A percentile compares a stretch with the other conserved stretches of the same genome.
These are phyloP conservation scores for Chalciporus chontae DNA, from an alignment of 768 basidiomycete species.

Conservation along the genomic window DNA sequence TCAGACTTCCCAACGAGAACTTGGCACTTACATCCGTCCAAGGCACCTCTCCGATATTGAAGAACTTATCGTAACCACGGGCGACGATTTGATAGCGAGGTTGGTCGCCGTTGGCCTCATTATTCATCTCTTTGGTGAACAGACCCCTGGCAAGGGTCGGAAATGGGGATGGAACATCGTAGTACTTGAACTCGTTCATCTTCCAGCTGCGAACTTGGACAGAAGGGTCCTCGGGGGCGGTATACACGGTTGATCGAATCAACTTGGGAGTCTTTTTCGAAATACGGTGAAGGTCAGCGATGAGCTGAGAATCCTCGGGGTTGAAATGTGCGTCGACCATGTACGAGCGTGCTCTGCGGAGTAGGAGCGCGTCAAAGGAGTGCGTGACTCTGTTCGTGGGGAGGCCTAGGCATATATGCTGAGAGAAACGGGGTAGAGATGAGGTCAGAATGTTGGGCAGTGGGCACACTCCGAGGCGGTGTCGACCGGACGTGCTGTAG, in stretches of 20 bases:
- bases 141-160: constrained; percentile 91
- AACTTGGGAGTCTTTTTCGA: constrained; percentile 61
- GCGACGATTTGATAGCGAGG: constrained; percentile 63
- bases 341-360: constrained; percentile 1
- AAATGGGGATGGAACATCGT: constrained; percentile 84
- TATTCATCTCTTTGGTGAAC: constrained; percentile 59
- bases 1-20: not conserved
- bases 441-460: constrained; percentile 2
- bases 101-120: constrained; percentile 32
- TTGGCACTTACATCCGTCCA: constrained; percentile 78
- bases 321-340: constrained; percentile 26
- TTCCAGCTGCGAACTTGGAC: constrained; percentile 83
- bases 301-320: constrained; percentile 56
- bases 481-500: not conserved
- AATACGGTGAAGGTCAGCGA: constrained; percentile 49
- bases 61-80: constrained; percentile 98
- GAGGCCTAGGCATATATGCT: constrained; percentile 20
- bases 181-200: constrained; percentile 97
- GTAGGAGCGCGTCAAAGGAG: constrained; percentile 3
- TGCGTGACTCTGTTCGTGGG: not conserved
- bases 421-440: constrained; percentile 1
- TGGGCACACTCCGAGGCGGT: not conserved
- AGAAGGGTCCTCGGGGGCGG: constrained; percentile 52
- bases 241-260: constrained; percentile 54
- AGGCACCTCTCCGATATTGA: constrained; percentile 94